phyloP scores from a whole-genome alignment of 306 rosid species.

The Lathyrus tuberosus region DNA sequence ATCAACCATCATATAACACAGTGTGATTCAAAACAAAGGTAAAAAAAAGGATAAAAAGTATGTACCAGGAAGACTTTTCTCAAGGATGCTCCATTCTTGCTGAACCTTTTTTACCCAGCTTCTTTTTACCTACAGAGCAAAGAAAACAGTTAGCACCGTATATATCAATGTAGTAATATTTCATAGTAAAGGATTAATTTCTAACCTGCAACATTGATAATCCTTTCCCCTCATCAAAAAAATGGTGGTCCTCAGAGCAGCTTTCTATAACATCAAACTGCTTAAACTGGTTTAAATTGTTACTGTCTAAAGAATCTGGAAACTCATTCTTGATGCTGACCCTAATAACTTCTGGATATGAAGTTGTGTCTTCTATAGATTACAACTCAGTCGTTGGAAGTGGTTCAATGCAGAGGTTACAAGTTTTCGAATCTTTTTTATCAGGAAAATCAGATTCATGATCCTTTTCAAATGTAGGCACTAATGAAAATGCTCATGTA shows the following conservation, averaged over 20 bases:
- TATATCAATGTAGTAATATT: conserved; percentile 12
- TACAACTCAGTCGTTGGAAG: conserved; percentile 45
- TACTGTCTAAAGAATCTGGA: conserved; percentile 42
- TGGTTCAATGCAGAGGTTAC: conserved; percentile 49
- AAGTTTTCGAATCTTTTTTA: conserved; percentile 55
- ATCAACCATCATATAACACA: conserved; percentile 2
- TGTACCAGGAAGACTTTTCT: conserved; percentile 85
- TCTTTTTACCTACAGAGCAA: conserved; percentile 59
- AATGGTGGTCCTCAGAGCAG: conserved; percentile 75
- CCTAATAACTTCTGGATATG: conserved; percentile 44
- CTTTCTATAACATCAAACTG: conserved; percentile 68
- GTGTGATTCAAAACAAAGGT: conserved; percentile 14
- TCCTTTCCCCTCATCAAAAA: conserved; percentile 54
- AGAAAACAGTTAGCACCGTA: conserved; percentile 37
- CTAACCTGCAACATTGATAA: conserved; percentile 68
- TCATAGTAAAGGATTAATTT: conserved; percentile 29
- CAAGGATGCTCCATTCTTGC: conserved; percentile 90
- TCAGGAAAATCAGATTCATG: conserved; percentile 46
- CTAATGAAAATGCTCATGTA: conserved; percentile 51
- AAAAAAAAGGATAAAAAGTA: conserved; percentile 32
- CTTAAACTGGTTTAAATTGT: conserved; percentile 54
- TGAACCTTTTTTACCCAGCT: conserved; percentile 90
- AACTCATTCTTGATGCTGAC: conserved; percentile 42
- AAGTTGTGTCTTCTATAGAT: conserved; percentile 37
- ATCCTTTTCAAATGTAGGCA: conserved; percentile 52